Evolutionary conservation across 306 rosid genomes (phyloP).

Genomic region (Dalbergia cochinchinensis): DNA sequence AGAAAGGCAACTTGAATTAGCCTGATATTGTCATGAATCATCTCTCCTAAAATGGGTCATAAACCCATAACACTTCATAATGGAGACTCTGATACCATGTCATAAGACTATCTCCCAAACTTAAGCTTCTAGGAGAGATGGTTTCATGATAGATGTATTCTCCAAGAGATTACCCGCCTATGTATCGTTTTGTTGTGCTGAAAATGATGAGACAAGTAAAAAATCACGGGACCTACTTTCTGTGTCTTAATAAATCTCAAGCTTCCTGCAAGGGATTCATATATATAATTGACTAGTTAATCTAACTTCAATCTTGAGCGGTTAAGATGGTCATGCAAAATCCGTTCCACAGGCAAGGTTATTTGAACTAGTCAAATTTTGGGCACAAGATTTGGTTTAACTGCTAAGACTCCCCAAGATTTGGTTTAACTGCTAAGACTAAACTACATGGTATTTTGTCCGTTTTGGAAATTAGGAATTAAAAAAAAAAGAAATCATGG

Average conservation of each 20-base stretch:
- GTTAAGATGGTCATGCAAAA: conserved; percentile 1
- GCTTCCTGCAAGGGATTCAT: too few relatives aligned
- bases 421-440: not conserved
- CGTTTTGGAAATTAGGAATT: not conserved
- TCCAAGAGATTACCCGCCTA: too few relatives aligned
- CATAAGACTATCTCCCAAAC: too few relatives aligned
- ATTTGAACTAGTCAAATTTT: not conserved
- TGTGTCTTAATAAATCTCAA: too few relatives aligned
- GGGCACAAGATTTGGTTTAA: not conserved
- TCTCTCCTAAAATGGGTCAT: too few relatives aligned
- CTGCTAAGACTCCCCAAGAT: not conserved
- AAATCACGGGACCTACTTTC: too few relatives aligned
- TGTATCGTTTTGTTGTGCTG: too few relatives aligned
- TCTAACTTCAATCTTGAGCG: not conserved
- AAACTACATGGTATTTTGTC: not conserved
- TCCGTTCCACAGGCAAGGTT: not conserved
- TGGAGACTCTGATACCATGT: too few relatives aligned
- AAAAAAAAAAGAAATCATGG: not conserved
- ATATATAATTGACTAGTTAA: not conserved
- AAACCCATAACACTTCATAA: too few relatives aligned
- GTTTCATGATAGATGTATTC: too few relatives aligned
- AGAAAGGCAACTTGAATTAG: not conserved
- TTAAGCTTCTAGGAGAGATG: too few relatives aligned
- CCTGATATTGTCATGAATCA: not conserved
- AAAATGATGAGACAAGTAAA: too few relatives aligned